Evolutionary conservation across 306 rosid genomes (phyloP).

Genomic region (Datisca glomerata): DNA sequence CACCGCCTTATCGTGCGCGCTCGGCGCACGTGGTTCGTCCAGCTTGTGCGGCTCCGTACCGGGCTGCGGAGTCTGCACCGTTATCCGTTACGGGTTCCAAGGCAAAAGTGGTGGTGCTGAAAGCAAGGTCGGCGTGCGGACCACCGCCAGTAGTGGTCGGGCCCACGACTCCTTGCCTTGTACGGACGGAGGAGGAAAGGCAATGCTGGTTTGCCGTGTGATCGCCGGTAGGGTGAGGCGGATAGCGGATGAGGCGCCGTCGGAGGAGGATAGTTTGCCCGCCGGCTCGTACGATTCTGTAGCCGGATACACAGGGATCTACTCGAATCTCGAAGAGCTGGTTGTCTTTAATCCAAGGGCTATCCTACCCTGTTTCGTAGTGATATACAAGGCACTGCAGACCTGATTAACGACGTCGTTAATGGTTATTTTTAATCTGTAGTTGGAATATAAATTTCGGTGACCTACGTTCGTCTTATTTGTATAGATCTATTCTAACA

Average conservation of each 20-base stretch:
- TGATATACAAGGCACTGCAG: constrained; percentile 50
- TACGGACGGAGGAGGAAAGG: constrained; percentile 31
- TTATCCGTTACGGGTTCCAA: constrained; percentile 64
- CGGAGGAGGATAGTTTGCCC: constrained; percentile 37
- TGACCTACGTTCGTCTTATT: too few species aligned
- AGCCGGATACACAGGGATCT: constrained; percentile 45
- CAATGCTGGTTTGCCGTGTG: constrained; percentile 39
- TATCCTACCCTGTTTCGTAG: constrained; percentile 89
- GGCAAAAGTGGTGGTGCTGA: constrained; percentile 15
- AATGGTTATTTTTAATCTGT: neutral
- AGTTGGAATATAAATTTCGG: too few species aligned
- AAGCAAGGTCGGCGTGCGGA: constrained; percentile 50
- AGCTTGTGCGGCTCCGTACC: constrained; percentile 54
- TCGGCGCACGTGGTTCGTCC: constrained; percentile 68
- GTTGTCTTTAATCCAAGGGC: constrained; percentile 74
- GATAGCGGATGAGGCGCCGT: constrained; percentile 34
- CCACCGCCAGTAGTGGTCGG: constrained; percentile 85
- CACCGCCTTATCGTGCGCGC: constrained; percentile 48
- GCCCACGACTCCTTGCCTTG: constrained; percentile 58
- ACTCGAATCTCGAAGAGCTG: constrained; percentile 79
- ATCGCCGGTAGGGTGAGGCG: constrained; percentile 77
- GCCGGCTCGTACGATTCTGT: constrained; percentile 53
- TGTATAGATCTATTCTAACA: too few species aligned
- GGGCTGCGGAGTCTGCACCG: constrained; percentile 67
- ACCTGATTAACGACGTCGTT: constrained; percentile 3